Evolutionary conservation across 2,329 filamentous ascomycete genomes (phyloP).

Genomic region (Calonectria pteridis): DNA sequence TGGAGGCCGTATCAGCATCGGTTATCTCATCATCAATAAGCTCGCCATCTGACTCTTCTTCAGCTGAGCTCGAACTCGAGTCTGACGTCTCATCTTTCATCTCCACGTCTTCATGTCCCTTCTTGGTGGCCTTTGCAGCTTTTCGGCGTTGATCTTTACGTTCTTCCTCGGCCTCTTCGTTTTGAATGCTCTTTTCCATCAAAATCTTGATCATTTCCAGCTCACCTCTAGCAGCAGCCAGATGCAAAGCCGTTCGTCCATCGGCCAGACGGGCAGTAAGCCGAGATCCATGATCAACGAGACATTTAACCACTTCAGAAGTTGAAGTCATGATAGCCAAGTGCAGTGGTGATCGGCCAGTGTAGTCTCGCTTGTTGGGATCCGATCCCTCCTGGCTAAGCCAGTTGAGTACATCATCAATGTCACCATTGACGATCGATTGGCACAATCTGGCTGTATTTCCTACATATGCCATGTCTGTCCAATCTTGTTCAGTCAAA

Average conservation of each 20-base stretch:
- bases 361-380: conserved; percentile 81
- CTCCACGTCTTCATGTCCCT: conserved; percentile 18
- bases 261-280: conserved; percentile 82
- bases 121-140: conserved; percentile 42
- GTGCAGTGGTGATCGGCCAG: conserved; percentile 83
- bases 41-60: conserved; percentile 56
- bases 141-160: conserved; percentile 64
- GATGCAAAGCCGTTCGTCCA: conserved; percentile 84
- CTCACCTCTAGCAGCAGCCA: conserved; percentile 79
- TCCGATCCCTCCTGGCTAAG: conserved; percentile 75
- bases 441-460: conserved; percentile 83
- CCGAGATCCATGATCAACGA: conserved; percentile 80
- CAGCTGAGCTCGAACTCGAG: conserved; percentile 17
- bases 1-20: conserved; percentile 64
- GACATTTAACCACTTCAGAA: conserved; percentile 75
- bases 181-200: conserved; percentile 79
- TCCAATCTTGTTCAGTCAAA: conserved; percentile 86
- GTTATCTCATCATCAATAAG: conserved; percentile 60
- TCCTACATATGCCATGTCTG: conserved; percentile 90
- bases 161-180: conserved; percentile 76
- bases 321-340: conserved; percentile 78
- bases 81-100: background rate
- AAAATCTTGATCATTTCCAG: conserved; percentile 78
- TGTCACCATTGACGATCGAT: conserved; percentile 81
- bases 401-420: conserved; percentile 79